Conservation (phyloP, 495 filamentous ascomycete species). For the Penicillium silybi region DNA sequence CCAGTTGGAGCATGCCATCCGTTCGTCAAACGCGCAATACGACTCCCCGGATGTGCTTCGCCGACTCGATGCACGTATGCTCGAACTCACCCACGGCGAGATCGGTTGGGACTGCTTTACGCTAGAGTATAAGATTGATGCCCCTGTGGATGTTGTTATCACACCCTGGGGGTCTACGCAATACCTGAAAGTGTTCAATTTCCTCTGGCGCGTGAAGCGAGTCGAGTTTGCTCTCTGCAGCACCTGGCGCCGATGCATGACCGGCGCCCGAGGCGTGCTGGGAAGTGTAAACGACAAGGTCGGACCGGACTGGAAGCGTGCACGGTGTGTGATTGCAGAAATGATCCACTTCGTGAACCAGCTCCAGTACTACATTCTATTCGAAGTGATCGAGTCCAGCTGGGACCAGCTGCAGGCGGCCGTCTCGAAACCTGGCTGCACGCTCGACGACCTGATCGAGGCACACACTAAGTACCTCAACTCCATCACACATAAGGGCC, state of each 20-base stretch:
- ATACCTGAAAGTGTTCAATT: slow-evolving; percentile 99
- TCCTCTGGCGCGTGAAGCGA: slow-evolving; percentile 96
- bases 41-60: slow-evolving; percentile 90
- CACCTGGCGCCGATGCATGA: slow-evolving; percentile 96
- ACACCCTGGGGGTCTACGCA: slow-evolving; percentile 91
- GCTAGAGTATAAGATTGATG: slow-evolving; percentile 96
- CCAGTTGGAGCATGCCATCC: slow-evolving; percentile 95
- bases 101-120: slow-evolving; percentile 99
- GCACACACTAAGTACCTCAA: slow-evolving; percentile 90
- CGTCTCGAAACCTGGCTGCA: slow-evolving; percentile 75
- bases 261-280: slow-evolving; percentile 88
- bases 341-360: slow-evolving; percentile 99
- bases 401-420: slow-evolving; percentile 85
- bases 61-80: slow-evolving; percentile 91
- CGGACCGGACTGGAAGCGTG: slow-evolving; percentile 81
- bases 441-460: slow-evolving; percentile 89
- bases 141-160: slow-evolving; percentile 95
- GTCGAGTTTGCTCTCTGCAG: slow-evolving; percentile 90
- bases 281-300: slow-evolving; percentile 72
- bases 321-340: slow-evolving; percentile 82
- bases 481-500: slow-evolving; percentile 92
- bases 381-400: slow-evolving; percentile 93
- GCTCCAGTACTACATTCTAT: slow-evolving; percentile 97
- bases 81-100: slow-evolving; percentile 91
- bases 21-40: slow-evolving; percentile 94